These are phyloP conservation scores for Sarocladium strictum DNA, from an alignment of 2,329 filamentous ascomycete species.

Conservation along the genomic window DNA sequence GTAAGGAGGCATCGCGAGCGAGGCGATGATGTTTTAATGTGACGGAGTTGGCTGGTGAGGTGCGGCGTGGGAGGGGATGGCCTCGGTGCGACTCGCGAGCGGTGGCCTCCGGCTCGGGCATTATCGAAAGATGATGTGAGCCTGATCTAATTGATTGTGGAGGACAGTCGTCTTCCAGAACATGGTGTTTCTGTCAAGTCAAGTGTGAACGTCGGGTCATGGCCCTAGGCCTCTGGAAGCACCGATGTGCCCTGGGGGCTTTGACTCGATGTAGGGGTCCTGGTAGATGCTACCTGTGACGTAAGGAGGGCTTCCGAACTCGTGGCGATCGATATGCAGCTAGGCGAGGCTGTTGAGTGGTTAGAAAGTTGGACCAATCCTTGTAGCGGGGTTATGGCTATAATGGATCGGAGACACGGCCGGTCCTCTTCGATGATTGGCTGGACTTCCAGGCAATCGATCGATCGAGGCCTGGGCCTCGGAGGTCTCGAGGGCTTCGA, in stretches of 20 bases:
- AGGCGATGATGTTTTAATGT: constrained; percentile 41
- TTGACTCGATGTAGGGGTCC: constrained; percentile 5
- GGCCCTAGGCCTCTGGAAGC: background rate
- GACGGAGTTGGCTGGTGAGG: constrained; percentile 38
- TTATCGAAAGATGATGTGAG: constrained; percentile 14
- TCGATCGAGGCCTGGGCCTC: constrained; percentile 15
- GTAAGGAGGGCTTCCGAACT: background rate
- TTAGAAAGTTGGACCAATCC: background rate
- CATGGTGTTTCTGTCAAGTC: constrained; percentile 11
- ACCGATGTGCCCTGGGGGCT: background rate
- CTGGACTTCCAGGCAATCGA: background rate
- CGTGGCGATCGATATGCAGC: background rate
- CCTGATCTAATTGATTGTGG: constrained; percentile 10
- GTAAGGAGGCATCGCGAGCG: constrained; percentile 34
- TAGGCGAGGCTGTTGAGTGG: background rate
- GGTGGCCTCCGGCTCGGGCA: constrained; percentile 22
- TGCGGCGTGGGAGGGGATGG: constrained; percentile 38
- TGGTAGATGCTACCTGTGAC: background rate
- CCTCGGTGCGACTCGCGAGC: constrained; percentile 22
- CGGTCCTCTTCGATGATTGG: constrained; percentile 1
- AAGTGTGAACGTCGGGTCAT: background rate
- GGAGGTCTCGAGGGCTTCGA: constrained; percentile 11
- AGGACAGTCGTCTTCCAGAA: constrained; percentile 22
- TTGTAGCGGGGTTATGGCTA: background rate
- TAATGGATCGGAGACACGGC: background rate